Base-by-base conservation (phyloP, 768 basidiomycete genomes). In the Russula earlei region DNA sequence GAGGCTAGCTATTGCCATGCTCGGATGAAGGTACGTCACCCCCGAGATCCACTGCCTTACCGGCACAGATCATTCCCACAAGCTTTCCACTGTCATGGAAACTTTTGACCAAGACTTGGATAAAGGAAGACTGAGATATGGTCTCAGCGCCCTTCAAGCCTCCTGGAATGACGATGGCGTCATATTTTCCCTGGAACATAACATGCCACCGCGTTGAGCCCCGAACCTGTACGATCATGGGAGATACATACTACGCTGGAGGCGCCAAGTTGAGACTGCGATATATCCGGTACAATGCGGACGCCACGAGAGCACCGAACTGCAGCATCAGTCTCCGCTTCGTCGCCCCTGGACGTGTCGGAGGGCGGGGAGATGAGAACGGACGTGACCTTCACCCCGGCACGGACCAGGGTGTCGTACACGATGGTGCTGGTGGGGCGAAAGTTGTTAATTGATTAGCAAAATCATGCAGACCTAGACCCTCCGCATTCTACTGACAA, bases 31-130 rank as follows among this genome's bases (percentile, higher is more conserved):
- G 19, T n/a, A 29, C 27, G 41, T 12, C 3, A 34, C 46, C 25
- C 25, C 36, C 27, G 31, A 15, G n/a, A 43, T 36, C 43, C 10
- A 5, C 27, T 67, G 75, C n/a, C 49, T 33, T 51, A 83, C 88
- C 88, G 49, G 89, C 89, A 64, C 89, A 91, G 44, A 91, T 88
- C 88, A 91, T 89, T 1, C 82, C 89, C 24, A 91, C 84, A 25
- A 77, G 64, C 64, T 83, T 86, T 14, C 72, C 74, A 24, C 70
- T 60, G 22, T 74, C 66, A 43, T 86, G 65, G 63, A 81, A 90
- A 20, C 73, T 68, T 52, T 75, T 72, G 12, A 91, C 77, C 10
- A 89, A 73, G 0, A 74, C 71, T 65, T 90, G 85, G 2, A 91
- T 84, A 2, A 68, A 71, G 19, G 70, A 62, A 50, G 75, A 81